A percentile compares a stretch with the other conserved stretches of the same genome.
phyloP scores from a whole-genome alignment of 306 rosid species.

The Ceratonia siliqua region DNA sequence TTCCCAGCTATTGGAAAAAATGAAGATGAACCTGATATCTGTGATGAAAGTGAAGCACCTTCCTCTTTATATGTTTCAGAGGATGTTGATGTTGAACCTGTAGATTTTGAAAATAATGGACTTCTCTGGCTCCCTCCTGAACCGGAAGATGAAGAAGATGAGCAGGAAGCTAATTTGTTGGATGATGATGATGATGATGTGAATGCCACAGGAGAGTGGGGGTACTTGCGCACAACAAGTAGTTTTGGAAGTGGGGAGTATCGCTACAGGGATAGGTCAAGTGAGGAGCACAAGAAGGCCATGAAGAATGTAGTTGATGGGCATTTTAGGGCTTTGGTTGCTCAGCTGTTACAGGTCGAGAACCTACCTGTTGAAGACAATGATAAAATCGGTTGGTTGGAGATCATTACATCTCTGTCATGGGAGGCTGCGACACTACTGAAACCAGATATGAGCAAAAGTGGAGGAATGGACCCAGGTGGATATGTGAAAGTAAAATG shows the following conservation, averaged over 20 bases:
- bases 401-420: constrained; percentile 78
- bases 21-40: constrained; percentile 60
- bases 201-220: constrained; percentile 76
- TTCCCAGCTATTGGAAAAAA: constrained; percentile 36
- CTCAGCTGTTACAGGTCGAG: constrained; percentile 91
- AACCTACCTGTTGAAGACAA: constrained; percentile 70
- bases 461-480: constrained; percentile 98
- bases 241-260: constrained; percentile 81
- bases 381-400: constrained; percentile 76
- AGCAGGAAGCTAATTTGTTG: constrained; percentile 58
- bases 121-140: constrained; percentile 98
- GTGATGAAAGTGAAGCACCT: constrained; percentile 66
- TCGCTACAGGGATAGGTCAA: constrained; percentile 64
- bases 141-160: constrained; percentile 96
- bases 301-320: constrained; percentile 91
- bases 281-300: constrained; percentile 73
- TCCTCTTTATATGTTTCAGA: constrained; percentile 60
- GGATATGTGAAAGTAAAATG: constrained; percentile 94
- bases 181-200: constrained; percentile 81
- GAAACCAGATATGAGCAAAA: constrained; percentile 90
- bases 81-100: constrained; percentile 67
- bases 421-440: constrained; percentile 96
- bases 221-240: constrained; percentile 58
- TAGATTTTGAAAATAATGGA: constrained; percentile 91
- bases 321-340: constrained; percentile 89